Percentiles rank a stretch among this genome's conserved stretches.
Conservation (phyloP, 78 protist genomes). For the Dictyostelium capitatum region DNA sequence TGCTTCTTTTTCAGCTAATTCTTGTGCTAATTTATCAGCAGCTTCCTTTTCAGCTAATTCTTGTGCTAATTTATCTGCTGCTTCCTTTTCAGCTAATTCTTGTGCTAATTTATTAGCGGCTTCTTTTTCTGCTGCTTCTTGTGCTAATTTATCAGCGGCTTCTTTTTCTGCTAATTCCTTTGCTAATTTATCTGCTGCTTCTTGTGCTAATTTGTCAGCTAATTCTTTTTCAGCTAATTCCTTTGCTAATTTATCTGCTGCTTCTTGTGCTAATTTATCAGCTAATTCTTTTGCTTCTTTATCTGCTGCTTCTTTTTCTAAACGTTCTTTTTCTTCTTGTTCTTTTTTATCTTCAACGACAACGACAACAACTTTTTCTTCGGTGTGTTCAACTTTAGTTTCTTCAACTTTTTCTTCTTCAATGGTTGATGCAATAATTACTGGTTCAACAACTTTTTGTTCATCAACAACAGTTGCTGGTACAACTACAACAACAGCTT, state of each 20-base stretch:
- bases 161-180: not conserved
- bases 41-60: too few species aligned
- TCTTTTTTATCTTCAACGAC: conserved; percentile 1
- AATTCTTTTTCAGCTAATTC: not conserved
- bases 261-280: not conserved
- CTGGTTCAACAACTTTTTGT: conserved; percentile 5
- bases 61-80: too few species aligned
- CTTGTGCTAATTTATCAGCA: too few species aligned
- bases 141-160: not conserved
- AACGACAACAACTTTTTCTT: conserved; percentile 19
- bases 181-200: too few species aligned
- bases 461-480: conserved; percentile 23
- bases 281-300: not conserved
- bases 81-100: too few species aligned
- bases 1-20: too few species aligned
- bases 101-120: not conserved
- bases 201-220: not conserved
- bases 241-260: not conserved
- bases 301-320: not conserved
- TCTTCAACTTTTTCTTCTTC: conserved; percentile 32
- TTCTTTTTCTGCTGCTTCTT: not conserved
- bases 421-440: not conserved
- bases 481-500: not conserved
- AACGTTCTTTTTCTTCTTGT: not conserved
- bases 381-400: conserved; percentile 1